A percentile compares a stretch with the other conserved stretches of the same genome.
These are phyloP conservation scores for Melastoma malabathricum DNA, from an alignment of 345 rosid species.

Conservation along the genomic window DNA sequence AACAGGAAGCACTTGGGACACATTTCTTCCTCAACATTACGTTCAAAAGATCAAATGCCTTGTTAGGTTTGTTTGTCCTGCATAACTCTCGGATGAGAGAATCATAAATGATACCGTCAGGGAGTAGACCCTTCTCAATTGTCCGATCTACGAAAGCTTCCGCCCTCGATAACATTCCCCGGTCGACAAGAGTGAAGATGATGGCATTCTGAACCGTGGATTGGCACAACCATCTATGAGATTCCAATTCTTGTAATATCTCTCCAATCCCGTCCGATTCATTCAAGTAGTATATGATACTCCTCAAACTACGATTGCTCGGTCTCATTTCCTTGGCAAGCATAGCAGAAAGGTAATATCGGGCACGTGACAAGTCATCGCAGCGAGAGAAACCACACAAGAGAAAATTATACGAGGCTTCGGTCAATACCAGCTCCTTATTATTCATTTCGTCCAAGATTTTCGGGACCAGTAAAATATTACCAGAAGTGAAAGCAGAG, in stretches of 20 bases:
- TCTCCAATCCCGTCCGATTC: slow-evolving; percentile 31
- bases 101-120: slow-evolving; percentile 30
- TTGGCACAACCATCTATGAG: slow-evolving; percentile 30
- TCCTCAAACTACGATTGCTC: slow-evolving; percentile 44
- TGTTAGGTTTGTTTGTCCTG: slow-evolving; percentile 21
- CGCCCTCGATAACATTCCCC: slow-evolving; percentile 34
- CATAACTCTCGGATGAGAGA: slow-evolving; percentile 43
- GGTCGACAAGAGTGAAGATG: slow-evolving; percentile 29
- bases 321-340: slow-evolving; percentile 42
- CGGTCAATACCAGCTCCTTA: slow-evolving; percentile 30
- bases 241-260: slow-evolving; percentile 37
- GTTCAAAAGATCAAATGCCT: slow-evolving; percentile 50
- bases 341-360: slow-evolving; percentile 41
- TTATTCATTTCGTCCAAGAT: slow-evolving; percentile 35
- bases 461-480: slow-evolving; percentile 15
- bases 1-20: slow-evolving; percentile 36
- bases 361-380: slow-evolving; percentile 27
- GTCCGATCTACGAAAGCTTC: slow-evolving; percentile 36
- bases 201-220: slow-evolving; percentile 37
- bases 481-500: slow-evolving; percentile 31
- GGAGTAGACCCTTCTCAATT: slow-evolving; percentile 21
- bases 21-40: slow-evolving; percentile 44
- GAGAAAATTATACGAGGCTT: slow-evolving; percentile 56
- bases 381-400: slow-evolving; percentile 36
- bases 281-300: slow-evolving; percentile 22